phyloP scores from a whole-genome alignment of 2,329 filamentous ascomycete genomes.

The Paraphoma chrysanthemicola region DNA sequence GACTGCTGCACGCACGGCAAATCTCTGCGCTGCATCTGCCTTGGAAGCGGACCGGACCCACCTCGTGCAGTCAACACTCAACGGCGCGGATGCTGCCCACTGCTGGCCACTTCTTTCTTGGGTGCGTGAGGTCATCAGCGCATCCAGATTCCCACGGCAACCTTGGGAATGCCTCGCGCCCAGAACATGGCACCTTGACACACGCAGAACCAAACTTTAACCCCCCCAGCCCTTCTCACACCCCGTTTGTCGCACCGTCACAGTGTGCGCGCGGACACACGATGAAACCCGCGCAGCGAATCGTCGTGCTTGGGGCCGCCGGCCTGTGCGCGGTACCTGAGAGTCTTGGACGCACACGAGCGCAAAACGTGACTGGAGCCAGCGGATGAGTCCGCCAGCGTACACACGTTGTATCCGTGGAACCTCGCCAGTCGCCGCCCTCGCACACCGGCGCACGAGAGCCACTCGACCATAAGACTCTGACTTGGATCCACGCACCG shows the following conservation, averaged over 20 bases:
- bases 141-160: conserved; percentile 2
- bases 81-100: background rate
- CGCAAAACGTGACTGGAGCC: conserved; percentile 25
- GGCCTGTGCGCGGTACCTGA: conserved; percentile 4
- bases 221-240: conserved; percentile 14
- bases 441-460: background rate
- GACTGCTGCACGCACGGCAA: conserved; percentile 7
- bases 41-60: background rate
- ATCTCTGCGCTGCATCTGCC: conserved; percentile 7
- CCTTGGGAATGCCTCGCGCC: background rate
- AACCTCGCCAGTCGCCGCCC: background rate
- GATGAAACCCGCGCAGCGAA: conserved; percentile 31
- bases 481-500: conserved; percentile 9
- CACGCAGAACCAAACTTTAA: background rate
- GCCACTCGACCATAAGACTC: background rate
- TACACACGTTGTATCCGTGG: conserved; percentile 3
- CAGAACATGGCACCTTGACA: background rate
- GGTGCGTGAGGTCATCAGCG: conserved; percentile 1
- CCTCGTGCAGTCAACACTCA: background rate
- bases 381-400: conserved; percentile 4
- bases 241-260: conserved; percentile 25
- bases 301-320: conserved; percentile 17
- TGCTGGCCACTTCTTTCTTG: no score
- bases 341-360: background rate
- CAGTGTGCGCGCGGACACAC: conserved; percentile 19